Base-by-base conservation (phyloP, 2,329 filamentous ascomycete genomes). In the Acarospora socialis region DNA sequence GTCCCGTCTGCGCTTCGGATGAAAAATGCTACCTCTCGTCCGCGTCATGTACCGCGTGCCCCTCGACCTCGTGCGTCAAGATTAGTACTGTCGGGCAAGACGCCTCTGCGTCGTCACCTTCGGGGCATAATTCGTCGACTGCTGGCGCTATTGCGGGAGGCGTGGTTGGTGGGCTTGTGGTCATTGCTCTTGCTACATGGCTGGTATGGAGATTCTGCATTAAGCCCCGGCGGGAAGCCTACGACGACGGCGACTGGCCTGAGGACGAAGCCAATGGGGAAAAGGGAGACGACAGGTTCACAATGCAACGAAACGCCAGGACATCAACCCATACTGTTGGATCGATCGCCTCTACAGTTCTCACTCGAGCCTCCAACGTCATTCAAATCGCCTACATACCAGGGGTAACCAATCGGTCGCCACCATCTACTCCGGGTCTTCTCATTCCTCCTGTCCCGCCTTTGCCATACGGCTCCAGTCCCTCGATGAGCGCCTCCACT, bases 341-440 rank as follows among this genome's bases (percentile, higher is more conserved):
- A 48, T 95, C 87, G 8, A 83, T 98, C 51, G 90, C 90, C 10
- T 94, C 86, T 7, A 95, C 87, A 16, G 84, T 95, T 37, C 70
- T 94, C 38, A 95, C 90, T 12, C 77, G 90, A 40, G 90, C 90
- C 29, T 95, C 90, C 49, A 98, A 98, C 62, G 87, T 98, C 52
- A 98, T 98, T 48, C 90, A 95, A 59, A 98, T 98, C 57, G 90
- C 90, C 34, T 98, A 95, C 56, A 95, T 98, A 43, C 90, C 90
- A 9, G 90, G 90, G 38, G 86, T 95, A 47, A 94, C 83, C 38
- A 94, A 94, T 59, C 73, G 87, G 44, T 84, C 86, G 8, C 76
- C 77, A 5, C 80, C 81, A 4, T 77, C 79, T n/a, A 87, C 83
- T 1, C 81, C 82, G 3, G 75, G 73, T 22, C 62, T 83, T 13